A percentile compares a stretch with the other conserved stretches of the same genome.
phyloP scores from a whole-genome alignment of 495 filamentous ascomycete genomes.

The Penicillium egyptiacum region DNA sequence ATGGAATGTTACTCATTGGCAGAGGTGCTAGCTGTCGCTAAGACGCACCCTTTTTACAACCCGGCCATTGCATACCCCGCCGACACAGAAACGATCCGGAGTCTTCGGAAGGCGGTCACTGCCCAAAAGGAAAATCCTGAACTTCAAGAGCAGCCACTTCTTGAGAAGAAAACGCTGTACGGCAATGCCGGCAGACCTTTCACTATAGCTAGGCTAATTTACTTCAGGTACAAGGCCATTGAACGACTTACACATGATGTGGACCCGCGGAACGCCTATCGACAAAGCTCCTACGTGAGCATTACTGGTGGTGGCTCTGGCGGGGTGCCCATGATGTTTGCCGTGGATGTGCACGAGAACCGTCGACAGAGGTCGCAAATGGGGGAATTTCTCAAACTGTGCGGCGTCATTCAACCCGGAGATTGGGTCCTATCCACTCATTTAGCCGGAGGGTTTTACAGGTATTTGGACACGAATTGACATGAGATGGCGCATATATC shows the following conservation, averaged over 20 bases:
- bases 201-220: not conserved
- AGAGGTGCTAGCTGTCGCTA: conserved; percentile 30
- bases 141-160: not conserved
- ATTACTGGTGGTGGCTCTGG: conserved; percentile 32
- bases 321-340: conserved; percentile 25
- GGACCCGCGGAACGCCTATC: conserved; percentile 26
- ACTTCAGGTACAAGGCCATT: conserved; percentile 23
- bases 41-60: conserved; percentile 34
- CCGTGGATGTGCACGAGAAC: conserved; percentile 28
- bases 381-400: conserved; percentile 20
- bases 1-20: not conserved
- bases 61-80: conserved; percentile 19
- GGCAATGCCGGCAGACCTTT: not conserved
- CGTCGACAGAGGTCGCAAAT: conserved; percentile 25
- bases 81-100: conserved; percentile 2
- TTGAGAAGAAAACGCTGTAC: not conserved
- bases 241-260: conserved; percentile 26
- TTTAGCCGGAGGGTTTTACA: conserved; percentile 4
- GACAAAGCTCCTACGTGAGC: conserved; percentile 27
- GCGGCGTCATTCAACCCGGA: conserved; percentile 15
- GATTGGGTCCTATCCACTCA: conserved; percentile 38
- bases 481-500: not conserved
- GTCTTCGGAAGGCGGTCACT: not conserved
- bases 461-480: not conserved
- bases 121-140: not conserved